Base-by-base conservation (phyloP, 352 stramenopile species). In the Phytophthora sp. region DNA sequence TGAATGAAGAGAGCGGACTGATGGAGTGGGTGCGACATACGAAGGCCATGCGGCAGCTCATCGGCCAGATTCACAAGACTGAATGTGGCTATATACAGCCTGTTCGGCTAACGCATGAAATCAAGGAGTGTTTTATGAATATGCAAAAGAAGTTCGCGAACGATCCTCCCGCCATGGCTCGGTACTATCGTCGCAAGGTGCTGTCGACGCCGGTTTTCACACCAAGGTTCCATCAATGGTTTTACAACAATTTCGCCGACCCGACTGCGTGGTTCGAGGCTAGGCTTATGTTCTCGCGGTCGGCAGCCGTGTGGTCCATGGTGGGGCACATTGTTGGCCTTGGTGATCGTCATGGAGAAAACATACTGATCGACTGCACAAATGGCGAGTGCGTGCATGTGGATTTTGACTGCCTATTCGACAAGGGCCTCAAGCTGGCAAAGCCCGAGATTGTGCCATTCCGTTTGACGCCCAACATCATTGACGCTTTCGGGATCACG, bases 381-480 rank as follows among this genome's bases (percentile, higher is more conserved):
- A 98, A 84, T 54, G 98, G 98, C 36, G 98, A 99, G 80, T 99
- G 96, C 63, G 97, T 99, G 11, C 98, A 99, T 79, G 98, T 99
- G 47, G 98, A 99, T 75, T 99, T 99, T 81, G 96, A 99, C 74
- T 99, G 98, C 69, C 89, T 99, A 47, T 99, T 99, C 73, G 98
- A 99, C 77, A 99, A 99, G 71, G 98, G 97, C 6, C 81, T 99
- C 5, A 91, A 94, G 64, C 80, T 99, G 11, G 84, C 89, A 12
- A 91, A 91, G 44, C 98, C 98, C 4, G 98, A 99, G 80, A 96
- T 99, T 47, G 98, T 99, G 39, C 98, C 98, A 1, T 99, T 99
- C 69, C 95, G 98, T n/a, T 84, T 99, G 24, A 99, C 98, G 9
- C 93, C 97, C 0, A 99, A 99, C 67, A 99, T 99, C 73, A 88